Conservation (phyloP, 2,329 filamentous ascomycete genomes). For the Ascochyta viciae-villosae region DNA sequence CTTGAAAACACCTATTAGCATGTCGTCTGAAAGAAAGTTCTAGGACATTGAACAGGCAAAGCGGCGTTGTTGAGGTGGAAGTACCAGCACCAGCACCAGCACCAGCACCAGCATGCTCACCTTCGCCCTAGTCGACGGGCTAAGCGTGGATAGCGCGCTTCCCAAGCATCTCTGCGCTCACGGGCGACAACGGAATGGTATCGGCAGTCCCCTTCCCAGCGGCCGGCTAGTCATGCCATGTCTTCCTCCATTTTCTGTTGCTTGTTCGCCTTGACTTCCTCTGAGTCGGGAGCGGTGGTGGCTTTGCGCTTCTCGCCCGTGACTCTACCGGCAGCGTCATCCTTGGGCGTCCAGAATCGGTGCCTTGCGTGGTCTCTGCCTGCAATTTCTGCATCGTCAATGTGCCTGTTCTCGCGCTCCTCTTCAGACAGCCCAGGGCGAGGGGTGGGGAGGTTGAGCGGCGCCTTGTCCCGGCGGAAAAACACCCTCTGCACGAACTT, state of each 20-base stretch:
- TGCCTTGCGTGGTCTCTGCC: slow-evolving; percentile 21
- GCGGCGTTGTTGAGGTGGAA: no score
- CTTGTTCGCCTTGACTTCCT: background rate
- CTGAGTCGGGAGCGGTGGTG: background rate
- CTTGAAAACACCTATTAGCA: background rate
- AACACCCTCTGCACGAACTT: slow-evolving; percentile 46
- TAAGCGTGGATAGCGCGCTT: no score
- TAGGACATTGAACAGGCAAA: no score
- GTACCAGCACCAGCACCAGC: no score
- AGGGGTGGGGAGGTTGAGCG: slow-evolving; percentile 19
- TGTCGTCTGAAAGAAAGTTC: no score
- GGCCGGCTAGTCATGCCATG: background rate
- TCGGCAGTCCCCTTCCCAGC: background rate
- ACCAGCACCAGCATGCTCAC: no score
- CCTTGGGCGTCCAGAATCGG: slow-evolving; percentile 34
- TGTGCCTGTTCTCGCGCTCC: slow-evolving; percentile 34
- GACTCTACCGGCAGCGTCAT: background rate
- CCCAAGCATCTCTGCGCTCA: no score
- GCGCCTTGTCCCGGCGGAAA: slow-evolving; percentile 36
- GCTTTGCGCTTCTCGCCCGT: background rate
- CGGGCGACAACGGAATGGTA: no score
- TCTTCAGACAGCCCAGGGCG: slow-evolving; percentile 17
- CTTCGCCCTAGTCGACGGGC: no score
- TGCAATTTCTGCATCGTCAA: slow-evolving; percentile 31
- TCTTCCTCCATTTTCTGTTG: background rate